These are phyloP conservation scores for Diaporthe sp. DNA, from an alignment of 2,329 filamentous ascomycete genomes.

Conservation along the genomic window DNA sequence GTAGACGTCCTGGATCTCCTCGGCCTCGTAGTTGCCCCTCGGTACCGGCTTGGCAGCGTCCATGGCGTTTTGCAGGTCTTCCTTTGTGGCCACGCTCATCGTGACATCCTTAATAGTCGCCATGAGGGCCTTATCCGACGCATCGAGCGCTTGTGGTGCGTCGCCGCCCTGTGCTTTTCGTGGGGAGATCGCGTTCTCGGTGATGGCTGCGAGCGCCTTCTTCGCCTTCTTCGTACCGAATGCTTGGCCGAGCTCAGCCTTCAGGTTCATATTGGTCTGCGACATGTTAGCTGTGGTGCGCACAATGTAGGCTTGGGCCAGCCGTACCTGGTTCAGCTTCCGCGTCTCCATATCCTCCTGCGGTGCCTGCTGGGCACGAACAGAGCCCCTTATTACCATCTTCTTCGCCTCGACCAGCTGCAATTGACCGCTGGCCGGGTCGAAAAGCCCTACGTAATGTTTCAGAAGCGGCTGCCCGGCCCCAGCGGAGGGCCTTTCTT, in stretches of 20 bases:
- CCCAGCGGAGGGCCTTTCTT: slow-evolving; percentile 55
- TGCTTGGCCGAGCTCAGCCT: slow-evolving; percentile 78
- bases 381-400: slow-evolving; percentile 70
- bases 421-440: slow-evolving; percentile 69
- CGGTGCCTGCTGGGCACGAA: slow-evolving; percentile 66
- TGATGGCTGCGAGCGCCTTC: slow-evolving; percentile 78
- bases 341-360: slow-evolving; percentile 58
- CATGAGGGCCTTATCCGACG: slow-evolving; percentile 71
- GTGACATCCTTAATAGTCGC: slow-evolving; percentile 72
- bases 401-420: slow-evolving; percentile 74
- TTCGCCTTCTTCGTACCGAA: slow-evolving; percentile 90
- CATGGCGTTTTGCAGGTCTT: slow-evolving; percentile 73
- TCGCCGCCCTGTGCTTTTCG: slow-evolving; percentile 50
- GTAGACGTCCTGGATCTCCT: slow-evolving; percentile 80
- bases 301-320: neutral
- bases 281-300: slow-evolving; percentile 37
- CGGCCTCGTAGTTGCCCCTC: slow-evolving; percentile 74
- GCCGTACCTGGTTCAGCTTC: slow-evolving; percentile 52
- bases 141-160: slow-evolving; percentile 63
- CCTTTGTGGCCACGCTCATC: slow-evolving; percentile 74
- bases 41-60: slow-evolving; percentile 81
- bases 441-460: slow-evolving; percentile 75
- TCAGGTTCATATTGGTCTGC: slow-evolving; percentile 71
- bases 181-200: slow-evolving; percentile 77
- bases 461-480: slow-evolving; percentile 62